Percentiles rank a stretch among this genome's conserved stretches.
phyloP scores from a whole-genome alignment of 192 early-diverging fungal genomes.

The Helicostylum pulchrum region DNA sequence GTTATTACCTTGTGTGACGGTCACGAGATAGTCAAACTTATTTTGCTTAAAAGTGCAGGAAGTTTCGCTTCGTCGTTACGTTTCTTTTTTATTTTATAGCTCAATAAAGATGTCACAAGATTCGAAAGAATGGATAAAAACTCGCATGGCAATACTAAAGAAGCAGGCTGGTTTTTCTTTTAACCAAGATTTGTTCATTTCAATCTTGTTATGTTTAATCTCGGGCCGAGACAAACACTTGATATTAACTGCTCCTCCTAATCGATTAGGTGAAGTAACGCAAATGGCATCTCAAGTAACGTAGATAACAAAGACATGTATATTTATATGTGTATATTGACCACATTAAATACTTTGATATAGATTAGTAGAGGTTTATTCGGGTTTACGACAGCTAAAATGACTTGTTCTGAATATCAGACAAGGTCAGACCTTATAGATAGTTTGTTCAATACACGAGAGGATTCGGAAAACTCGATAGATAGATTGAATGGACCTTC shows the following conservation, averaged over 20 bases:
- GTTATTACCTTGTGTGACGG: no score
- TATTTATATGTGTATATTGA: no score
- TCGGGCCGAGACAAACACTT: slow-evolving; percentile 46
- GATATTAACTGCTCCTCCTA: slow-evolving; percentile 40
- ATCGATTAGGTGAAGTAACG: slow-evolving; percentile 42
- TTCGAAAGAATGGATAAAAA: slow-evolving; percentile 44
- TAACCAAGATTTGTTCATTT: slow-evolving; percentile 53
- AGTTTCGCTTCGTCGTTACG: no score
- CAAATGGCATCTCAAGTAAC: slow-evolving; percentile 45
- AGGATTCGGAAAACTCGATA: slow-evolving; percentile 12
- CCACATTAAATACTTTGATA: no score
- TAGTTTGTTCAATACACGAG: slow-evolving; percentile 13
- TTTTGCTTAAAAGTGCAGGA: no score
- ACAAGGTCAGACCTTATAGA: slow-evolving; percentile 33
- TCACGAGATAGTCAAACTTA: no score
- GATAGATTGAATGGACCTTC: slow-evolving; percentile 2
- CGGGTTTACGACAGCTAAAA: slow-evolving; percentile 44
- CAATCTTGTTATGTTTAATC: slow-evolving; percentile 52
- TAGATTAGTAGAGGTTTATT: slow-evolving; percentile 45
- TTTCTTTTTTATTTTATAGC: not conserved
- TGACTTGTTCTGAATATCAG: slow-evolving; percentile 40
- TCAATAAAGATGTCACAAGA: slow-evolving; percentile 12
- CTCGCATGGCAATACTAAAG: slow-evolving; percentile 41
- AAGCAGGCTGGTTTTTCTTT: slow-evolving; percentile 40
- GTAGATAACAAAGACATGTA: not conserved